Percentiles rank a stretch among this genome's conserved stretches.
Evolutionary conservation across 1,284 basidiomycete species (phyloP).

Genomic region (Boletellus deceptivus): DNA sequence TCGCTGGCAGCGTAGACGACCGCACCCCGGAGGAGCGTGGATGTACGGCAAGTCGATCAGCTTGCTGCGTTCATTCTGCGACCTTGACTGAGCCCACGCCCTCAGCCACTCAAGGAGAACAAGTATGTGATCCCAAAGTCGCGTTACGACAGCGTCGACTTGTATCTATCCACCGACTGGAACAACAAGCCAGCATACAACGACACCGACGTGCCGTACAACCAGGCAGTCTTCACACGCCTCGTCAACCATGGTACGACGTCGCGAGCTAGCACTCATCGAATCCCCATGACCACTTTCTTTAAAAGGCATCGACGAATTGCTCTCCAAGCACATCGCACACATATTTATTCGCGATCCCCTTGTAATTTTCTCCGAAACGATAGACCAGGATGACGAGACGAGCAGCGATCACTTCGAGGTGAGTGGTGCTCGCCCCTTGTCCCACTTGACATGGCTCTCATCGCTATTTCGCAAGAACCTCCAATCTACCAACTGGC

Average conservation of each 20-base stretch:
- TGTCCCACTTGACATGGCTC: constrained; percentile 7
- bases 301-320: constrained; percentile 75
- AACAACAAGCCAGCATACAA: constrained; percentile 92
- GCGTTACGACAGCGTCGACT: constrained; percentile 93
- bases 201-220: constrained; percentile 82
- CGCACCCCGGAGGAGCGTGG: constrained; percentile 94
- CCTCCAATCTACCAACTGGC: constrained; percentile 99
- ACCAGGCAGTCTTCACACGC: constrained; percentile 71
- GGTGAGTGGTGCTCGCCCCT: constrained; percentile 39
- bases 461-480: constrained; percentile 52
- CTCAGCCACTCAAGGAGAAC: constrained; percentile 73
- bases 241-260: constrained; percentile 70
- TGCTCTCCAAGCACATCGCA: constrained; percentile 88
- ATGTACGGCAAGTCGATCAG: constrained; percentile 53
- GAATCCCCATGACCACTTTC: not conserved
- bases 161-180: constrained; percentile 88
- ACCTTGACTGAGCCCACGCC: constrained; percentile 2
- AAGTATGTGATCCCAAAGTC: constrained; percentile 89
- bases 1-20: constrained; percentile 96
- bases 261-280: not conserved
- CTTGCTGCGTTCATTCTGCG: constrained; percentile 2
- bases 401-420: constrained; percentile 95
- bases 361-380: constrained; percentile 93
- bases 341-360: constrained; percentile 99
- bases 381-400: constrained; percentile 87